Conservation (phyloP, 441 rosid species). For the Dalechampia spathulata region DNA sequence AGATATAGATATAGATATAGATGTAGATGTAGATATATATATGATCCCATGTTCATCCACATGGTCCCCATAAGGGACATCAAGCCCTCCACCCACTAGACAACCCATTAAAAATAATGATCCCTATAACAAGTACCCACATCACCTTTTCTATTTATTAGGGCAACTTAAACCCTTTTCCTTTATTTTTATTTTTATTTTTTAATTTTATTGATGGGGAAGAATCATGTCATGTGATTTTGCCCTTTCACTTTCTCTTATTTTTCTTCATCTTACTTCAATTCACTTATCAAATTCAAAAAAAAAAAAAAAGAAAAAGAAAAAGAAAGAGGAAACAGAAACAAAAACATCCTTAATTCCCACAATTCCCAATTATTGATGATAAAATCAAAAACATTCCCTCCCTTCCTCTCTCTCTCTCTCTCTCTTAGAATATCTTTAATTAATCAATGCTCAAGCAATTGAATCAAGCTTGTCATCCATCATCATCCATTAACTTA, state of each 20-base stretch:
- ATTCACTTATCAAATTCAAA: not conserved
- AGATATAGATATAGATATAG: no score
- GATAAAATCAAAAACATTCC: not conserved
- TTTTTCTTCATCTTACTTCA: not conserved
- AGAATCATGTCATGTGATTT: slow-evolving; percentile 18
- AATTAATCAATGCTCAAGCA: not conserved
- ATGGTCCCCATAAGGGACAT: slow-evolving; percentile 39
- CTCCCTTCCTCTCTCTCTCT: no score
- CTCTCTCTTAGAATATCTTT: slow-evolving; percentile 3
- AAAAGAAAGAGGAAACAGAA: no score
- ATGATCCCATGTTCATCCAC: slow-evolving; percentile 36
- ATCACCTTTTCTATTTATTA: slow-evolving; percentile 4
- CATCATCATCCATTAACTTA: slow-evolving; percentile 6
- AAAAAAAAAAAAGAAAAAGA: no score
- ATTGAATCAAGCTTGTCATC: not conserved
- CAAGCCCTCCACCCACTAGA: slow-evolving; percentile 17
- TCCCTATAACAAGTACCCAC: slow-evolving; percentile 20
- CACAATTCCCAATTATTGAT: not conserved
- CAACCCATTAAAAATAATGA: slow-evolving; percentile 20
- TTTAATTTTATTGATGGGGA: not conserved
- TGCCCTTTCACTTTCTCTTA: not conserved
- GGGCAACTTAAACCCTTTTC: not conserved
- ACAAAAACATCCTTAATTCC: slow-evolving; percentile 14
- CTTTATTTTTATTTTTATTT: no score
- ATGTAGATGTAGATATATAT: no score